Evolutionary conservation across 495 filamentous ascomycete genomes (phyloP).

Genomic region (Glarea lozoyensis): DNA sequence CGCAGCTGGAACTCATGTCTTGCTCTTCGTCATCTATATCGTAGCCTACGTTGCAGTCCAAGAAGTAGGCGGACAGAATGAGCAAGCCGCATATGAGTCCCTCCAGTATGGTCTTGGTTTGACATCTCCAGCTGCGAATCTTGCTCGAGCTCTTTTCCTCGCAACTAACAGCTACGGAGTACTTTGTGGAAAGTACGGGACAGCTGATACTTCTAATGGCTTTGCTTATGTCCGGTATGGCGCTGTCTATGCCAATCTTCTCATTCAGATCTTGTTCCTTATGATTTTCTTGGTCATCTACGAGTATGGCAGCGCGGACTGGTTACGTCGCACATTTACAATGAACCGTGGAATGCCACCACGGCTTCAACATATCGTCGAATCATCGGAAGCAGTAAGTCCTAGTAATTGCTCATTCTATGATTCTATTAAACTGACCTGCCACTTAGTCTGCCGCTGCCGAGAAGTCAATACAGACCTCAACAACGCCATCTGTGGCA

Average conservation of each 20-base stretch:
- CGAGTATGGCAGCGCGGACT: constrained; percentile 19
- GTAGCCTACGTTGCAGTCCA: constrained; percentile 14
- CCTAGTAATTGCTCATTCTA: neutral
- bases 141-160: constrained; percentile 12
- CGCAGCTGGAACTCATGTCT: constrained; percentile 15
- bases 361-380: constrained; percentile 18
- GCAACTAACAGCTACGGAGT: constrained; percentile 13
- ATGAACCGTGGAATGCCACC: constrained; percentile 13
- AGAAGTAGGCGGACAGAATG: constrained; percentile 4
- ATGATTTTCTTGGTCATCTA: constrained; percentile 9
- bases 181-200: constrained; percentile 16
- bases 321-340: constrained; percentile 13
- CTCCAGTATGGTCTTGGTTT: constrained; percentile 16
- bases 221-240: constrained; percentile 17
- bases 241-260: constrained; percentile 13
- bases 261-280: constrained; percentile 18
- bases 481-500: neutral
- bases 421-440: too few species aligned
- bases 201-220: constrained; percentile 9
- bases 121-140: constrained; percentile 14
- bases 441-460: too few species aligned
- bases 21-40: constrained; percentile 15
- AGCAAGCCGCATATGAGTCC: constrained; percentile 5
- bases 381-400: neutral
- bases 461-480: too few species aligned